These are phyloP conservation scores for Spergularia azorica DNA, from an alignment of 179 eudicot species.

Conservation along the genomic window DNA sequence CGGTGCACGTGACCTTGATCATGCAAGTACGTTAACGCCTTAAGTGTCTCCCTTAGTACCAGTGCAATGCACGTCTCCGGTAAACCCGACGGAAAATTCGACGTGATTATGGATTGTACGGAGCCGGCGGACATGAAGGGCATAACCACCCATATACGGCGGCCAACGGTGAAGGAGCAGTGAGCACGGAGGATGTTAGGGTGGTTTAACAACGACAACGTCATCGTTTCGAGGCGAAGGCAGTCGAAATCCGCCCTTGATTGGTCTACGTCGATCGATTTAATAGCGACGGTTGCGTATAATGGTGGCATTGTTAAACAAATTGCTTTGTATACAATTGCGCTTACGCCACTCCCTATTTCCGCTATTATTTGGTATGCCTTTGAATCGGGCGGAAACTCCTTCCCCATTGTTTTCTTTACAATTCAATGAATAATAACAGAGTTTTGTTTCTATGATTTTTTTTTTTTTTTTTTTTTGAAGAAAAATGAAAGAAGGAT, in stretches of 20 bases:
- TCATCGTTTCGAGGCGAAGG: slow-evolving; percentile 56
- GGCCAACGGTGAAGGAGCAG: slow-evolving; percentile 67
- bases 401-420: not conserved
- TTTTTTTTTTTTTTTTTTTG: not conserved
- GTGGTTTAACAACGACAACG: slow-evolving; percentile 69
- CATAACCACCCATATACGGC: slow-evolving; percentile 76
- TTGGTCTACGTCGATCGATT: slow-evolving; percentile 64
- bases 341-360: slow-evolving; percentile 70
- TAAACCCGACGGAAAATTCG: slow-evolving; percentile 56
- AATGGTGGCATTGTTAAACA: slow-evolving; percentile 44
- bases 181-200: slow-evolving; percentile 74
- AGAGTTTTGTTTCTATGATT: not conserved
- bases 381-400: slow-evolving; percentile 59
- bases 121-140: slow-evolving; percentile 86
- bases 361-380: slow-evolving; percentile 55
- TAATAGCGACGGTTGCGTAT: slow-evolving; percentile 59
- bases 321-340: slow-evolving; percentile 66
- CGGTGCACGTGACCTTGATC: slow-evolving; percentile 77
- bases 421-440: no score
- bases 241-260: slow-evolving; percentile 52
- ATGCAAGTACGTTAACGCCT: slow-evolving; percentile 63
- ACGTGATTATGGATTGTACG: slow-evolving; percentile 55
- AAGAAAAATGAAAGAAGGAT: not conserved
- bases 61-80: slow-evolving; percentile 57
- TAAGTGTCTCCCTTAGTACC: slow-evolving; percentile 54